Base-by-base conservation (phyloP, 208 protist genomes). In the Acanthamoeba sp. region DNA sequence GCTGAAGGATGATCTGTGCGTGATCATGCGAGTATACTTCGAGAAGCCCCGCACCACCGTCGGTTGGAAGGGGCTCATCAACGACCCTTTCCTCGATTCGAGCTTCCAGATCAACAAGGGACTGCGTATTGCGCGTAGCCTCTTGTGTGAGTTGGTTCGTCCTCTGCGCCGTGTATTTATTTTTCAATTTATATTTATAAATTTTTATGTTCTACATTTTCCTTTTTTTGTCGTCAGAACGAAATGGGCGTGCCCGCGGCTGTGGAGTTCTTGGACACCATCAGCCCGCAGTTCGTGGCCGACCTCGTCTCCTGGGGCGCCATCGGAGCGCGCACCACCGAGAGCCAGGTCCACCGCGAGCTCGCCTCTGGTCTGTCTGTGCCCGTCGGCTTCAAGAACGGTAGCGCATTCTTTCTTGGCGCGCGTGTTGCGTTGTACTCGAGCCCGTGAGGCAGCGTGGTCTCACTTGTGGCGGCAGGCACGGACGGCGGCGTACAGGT, bases 21-120 rank as follows among this genome's bases (percentile, higher is more conserved):
- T 98, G 4, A 90, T 98, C 22, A 98, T 98, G 97, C 94, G 97
- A 20, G 97, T 98, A 57, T 98, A 98, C 96, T 98, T 98, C 87
- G 97, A 98, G 82, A 98, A 98, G 87, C 97, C 97, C 0, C 64
- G 97, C n/a, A 98, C 97, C 7, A 98, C 97, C 5, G 97, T 98
- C 4, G 97, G 97, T 14, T 98, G 97, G 97, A 98, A 98, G 66
- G 97, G 97, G 12, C 94, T 98, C 29, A 98, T 98, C 66, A 98
- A 98, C 78, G 97, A 98, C 80, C 97, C 97, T 14, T 90, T 96
- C 71, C 91, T 98, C 22, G 94, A 98, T 78, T 96, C 94, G 14
- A 94, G 94, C 87, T 95, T 92, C 78, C 45, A 91, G 34, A 96
- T 97, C 76, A 97, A 96, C 90, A 95, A 97, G 55, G 96, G 96